phyloP scores from a whole-genome alignment of 257 asterid species.

The Ballota nigra region DNA sequence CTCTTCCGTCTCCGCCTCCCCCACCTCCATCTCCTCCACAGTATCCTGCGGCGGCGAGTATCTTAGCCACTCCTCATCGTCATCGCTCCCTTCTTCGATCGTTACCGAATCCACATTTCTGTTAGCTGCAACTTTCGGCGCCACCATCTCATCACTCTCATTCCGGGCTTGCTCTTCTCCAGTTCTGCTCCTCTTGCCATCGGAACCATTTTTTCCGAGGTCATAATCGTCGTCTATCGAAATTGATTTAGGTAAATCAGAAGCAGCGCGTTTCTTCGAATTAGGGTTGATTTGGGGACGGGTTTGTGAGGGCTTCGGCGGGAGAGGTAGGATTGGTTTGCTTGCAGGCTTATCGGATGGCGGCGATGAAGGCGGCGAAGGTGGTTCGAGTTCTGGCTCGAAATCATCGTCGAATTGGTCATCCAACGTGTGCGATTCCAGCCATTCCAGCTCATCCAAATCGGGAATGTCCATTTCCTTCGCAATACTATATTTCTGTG shows the following conservation, averaged over 20 bases:
- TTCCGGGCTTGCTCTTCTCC: constrained; percentile 24
- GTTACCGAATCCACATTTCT: constrained; percentile 16
- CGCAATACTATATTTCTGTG: not conserved
- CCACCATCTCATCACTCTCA: constrained; percentile 23
- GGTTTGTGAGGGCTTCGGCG: constrained; percentile 45
- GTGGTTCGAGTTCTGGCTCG: constrained; percentile 45
- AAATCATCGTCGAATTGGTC: constrained; percentile 46
- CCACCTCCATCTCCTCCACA: constrained; percentile 47
- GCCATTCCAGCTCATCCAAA: constrained; percentile 77
- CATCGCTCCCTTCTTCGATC: constrained; percentile 25
- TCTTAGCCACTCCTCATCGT: constrained; percentile 65
- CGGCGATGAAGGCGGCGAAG: constrained; percentile 55
- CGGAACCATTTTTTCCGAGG: not conserved
- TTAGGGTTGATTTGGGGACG: constrained; percentile 25
- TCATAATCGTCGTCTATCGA: not conserved
- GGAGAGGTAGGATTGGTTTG: constrained; percentile 50
- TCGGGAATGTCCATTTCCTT: constrained; percentile 76
- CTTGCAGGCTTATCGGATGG: constrained; percentile 32
- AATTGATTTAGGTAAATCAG: constrained; percentile 27
- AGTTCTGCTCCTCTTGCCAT: constrained; percentile 33
- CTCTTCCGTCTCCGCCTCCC: constrained; percentile 47
- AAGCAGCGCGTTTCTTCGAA: constrained; percentile 53
- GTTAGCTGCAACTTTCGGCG: not conserved
- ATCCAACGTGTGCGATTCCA: constrained; percentile 58
- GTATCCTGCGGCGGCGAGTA: constrained; percentile 42